Conservation (phyloP, 768 basidiomycete species). For the Termitomyces sp. region DNA sequence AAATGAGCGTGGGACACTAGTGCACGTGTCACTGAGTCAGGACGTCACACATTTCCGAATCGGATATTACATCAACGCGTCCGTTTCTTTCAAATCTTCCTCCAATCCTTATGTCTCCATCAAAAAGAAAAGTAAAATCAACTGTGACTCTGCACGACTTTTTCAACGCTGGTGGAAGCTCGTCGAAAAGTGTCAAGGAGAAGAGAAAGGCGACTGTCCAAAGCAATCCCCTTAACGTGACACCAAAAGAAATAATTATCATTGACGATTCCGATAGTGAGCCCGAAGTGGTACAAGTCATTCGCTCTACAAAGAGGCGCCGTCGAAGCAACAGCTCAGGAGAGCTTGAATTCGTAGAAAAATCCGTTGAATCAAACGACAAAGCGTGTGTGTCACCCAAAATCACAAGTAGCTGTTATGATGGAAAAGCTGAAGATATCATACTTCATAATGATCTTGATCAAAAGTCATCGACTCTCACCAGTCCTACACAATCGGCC, state of each 20-base stretch:
- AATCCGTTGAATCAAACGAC: not conserved
- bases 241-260: slow-evolving; percentile 42
- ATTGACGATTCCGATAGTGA: slow-evolving; percentile 53
- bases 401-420: not conserved
- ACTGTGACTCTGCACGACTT: slow-evolving; percentile 40
- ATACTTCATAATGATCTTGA: not conserved
- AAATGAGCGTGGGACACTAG: no score
- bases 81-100: not conserved
- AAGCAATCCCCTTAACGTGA: not conserved
- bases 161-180: slow-evolving; percentile 26
- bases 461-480: not conserved
- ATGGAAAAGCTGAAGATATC: not conserved
- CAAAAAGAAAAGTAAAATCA: slow-evolving; percentile 28
- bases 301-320: slow-evolving; percentile 14
- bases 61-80: not conserved
- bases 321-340: slow-evolving; percentile 20
- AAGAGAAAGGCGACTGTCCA: not conserved
- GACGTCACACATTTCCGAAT: no score
- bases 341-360: slow-evolving; percentile 28
- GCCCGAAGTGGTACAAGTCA: slow-evolving; percentile 7
- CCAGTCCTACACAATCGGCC: not conserved
- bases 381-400: not conserved
- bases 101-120: slow-evolving; percentile 24
- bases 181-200: not conserved
- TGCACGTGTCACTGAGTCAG: no score